A percentile compares a stretch with the other conserved stretches of the same genome.
Conservation (phyloP, 805 yeast species). For the Candida boidinii region DNA sequence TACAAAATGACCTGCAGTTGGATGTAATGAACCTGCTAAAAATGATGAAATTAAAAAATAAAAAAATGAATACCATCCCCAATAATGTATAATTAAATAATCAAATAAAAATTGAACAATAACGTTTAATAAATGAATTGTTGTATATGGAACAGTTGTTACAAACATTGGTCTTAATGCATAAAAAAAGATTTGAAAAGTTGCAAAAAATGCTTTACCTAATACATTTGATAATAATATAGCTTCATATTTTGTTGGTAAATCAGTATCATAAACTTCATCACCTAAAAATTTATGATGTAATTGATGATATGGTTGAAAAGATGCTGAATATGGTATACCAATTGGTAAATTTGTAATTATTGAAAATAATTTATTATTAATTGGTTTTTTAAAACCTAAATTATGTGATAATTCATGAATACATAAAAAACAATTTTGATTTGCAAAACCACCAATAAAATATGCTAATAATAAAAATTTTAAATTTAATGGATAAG, state of each 20-base stretch:
- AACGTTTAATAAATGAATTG: constrained; percentile 64
- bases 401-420: constrained; percentile 85
- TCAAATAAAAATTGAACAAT: constrained; percentile 54
- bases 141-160: constrained; percentile 65
- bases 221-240: constrained; percentile 61
- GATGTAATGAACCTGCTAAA: constrained; percentile 87
- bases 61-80: constrained; percentile 56
- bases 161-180: constrained; percentile 87
- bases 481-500: constrained; percentile 40
- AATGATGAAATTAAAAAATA: constrained; percentile 74
- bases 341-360: constrained; percentile 82
- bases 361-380: constrained; percentile 71
- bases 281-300: constrained; percentile 92
- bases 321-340: constrained; percentile 79
- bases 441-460: constrained; percentile 81
- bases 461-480: constrained; percentile 62
- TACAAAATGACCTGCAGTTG: constrained; percentile 91
- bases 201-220: constrained; percentile 87
- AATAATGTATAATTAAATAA: constrained; percentile 40
- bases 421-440: constrained; percentile 77
- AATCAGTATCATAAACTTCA: constrained; percentile 73
- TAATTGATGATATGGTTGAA: constrained; percentile 84
- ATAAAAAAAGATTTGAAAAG: constrained; percentile 81
- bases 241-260: constrained; percentile 79
- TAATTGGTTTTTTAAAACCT: constrained; percentile 69